These are phyloP conservation scores for Fusarium aywerte DNA, from an alignment of 2,329 filamentous ascomycete genomes.

Conservation along the genomic window DNA sequence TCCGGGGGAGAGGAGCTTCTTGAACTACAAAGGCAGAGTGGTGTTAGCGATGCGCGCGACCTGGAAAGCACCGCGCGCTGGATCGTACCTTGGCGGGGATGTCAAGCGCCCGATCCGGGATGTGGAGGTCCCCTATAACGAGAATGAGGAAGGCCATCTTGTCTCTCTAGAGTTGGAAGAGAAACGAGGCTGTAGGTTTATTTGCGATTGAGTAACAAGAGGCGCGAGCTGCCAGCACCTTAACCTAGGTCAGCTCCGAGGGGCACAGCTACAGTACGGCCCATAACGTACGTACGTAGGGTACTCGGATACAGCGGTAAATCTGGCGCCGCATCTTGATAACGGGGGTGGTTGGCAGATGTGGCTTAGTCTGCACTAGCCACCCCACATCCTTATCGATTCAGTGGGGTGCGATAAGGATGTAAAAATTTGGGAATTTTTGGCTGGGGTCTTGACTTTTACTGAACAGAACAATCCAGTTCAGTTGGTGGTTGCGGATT, in stretches of 20 bases:
- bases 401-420: constrained; percentile 47
- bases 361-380: constrained; percentile 28
- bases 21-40: constrained; percentile 68
- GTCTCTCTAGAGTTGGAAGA: constrained; percentile 37
- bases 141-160: constrained; percentile 90
- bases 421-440: constrained; percentile 47
- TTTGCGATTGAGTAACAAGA: constrained; percentile 38
- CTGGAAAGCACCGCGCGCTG: constrained; percentile 17
- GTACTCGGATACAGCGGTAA: constrained; percentile 48
- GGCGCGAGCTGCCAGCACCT: constrained; percentile 42
- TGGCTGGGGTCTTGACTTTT: constrained; percentile 40
- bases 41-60: constrained; percentile 42
- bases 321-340: constrained; percentile 32
- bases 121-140: constrained; percentile 92
- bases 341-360: constrained; percentile 31
- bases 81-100: constrained; percentile 82
- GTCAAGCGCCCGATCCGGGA: constrained; percentile 90
- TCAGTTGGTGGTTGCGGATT: constrained; percentile 43
- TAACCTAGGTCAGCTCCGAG: constrained; percentile 43
- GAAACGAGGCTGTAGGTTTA: constrained; percentile 34
- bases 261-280: constrained; percentile 42
- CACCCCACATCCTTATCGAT: constrained; percentile 40
- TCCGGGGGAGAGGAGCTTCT: constrained; percentile 83
- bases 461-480: constrained; percentile 48
- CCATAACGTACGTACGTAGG: constrained; percentile 27